Percentiles rank a stretch among this genome's conserved stretches.
Conservation (phyloP, 1,139 yeast species). For the Scheffersomyces insectosa region DNA sequence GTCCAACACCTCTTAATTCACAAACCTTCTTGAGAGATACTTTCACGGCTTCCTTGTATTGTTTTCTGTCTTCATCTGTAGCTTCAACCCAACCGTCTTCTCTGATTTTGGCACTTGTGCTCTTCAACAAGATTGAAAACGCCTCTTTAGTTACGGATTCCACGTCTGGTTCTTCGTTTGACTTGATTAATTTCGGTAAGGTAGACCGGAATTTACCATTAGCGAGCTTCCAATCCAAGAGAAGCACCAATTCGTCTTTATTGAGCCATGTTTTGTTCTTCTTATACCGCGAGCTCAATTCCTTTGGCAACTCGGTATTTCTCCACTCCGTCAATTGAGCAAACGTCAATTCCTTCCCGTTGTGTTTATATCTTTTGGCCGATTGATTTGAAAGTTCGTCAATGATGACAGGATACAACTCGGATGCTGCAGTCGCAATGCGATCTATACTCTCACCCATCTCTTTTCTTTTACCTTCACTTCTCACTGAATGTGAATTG, state of each 20-base stretch:
- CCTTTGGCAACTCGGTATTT: conserved; percentile 25
- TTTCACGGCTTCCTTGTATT: conserved; percentile 18
- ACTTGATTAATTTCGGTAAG: conserved; percentile 40
- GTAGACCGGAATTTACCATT: conserved; percentile 50
- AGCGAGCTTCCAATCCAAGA: conserved; percentile 54
- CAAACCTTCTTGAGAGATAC: conserved; percentile 30
- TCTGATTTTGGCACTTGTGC: background rate
- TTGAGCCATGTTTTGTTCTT: conserved; percentile 29
- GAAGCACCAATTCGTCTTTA: conserved; percentile 35
- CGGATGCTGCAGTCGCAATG: conserved; percentile 6
- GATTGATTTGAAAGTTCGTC: conserved; percentile 17
- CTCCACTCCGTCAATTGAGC: conserved; percentile 40
- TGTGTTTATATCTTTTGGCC: conserved; percentile 11
- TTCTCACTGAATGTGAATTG: too few relatives aligned
- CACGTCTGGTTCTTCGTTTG: conserved; percentile 34
- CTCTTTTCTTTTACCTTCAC: too few relatives aligned
- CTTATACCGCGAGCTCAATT: conserved; percentile 18
- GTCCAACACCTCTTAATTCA: conserved; percentile 48
- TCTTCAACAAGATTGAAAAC: conserved; percentile 19
- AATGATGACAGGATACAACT: conserved; percentile 15
- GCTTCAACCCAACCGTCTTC: conserved; percentile 9
- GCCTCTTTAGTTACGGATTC: conserved; percentile 30
- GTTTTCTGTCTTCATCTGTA: conserved; percentile 10
- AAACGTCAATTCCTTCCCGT: conserved; percentile 25
- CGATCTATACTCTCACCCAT: too few relatives aligned